Conservation (phyloP, 768 basidiomycete genomes). For the Astraeus odoratus region DNA sequence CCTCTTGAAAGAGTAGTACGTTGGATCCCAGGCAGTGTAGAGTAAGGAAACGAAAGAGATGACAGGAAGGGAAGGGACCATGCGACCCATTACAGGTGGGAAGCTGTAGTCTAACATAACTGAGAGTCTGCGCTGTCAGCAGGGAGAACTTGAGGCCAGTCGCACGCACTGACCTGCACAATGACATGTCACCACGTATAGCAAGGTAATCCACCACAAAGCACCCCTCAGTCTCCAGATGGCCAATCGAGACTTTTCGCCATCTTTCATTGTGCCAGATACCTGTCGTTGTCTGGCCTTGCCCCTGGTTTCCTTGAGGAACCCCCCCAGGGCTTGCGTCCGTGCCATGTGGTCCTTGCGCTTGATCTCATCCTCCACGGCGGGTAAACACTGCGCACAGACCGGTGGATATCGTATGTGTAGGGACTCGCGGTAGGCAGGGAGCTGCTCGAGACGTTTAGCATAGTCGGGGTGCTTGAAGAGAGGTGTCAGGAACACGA, state of each 20-base stretch:
- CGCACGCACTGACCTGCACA: conserved; percentile 35
- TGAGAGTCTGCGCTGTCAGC: conserved; percentile 8
- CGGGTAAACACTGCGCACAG: conserved; percentile 66
- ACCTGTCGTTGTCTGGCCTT: conserved; percentile 49
- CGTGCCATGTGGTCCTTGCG: conserved; percentile 79
- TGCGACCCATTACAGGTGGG: conserved; percentile 11
- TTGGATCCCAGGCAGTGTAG: conserved; percentile 87
- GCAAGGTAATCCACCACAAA: conserved; percentile 52
- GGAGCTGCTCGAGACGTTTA: conserved; percentile 53
- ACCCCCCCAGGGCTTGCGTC: conserved; percentile 65
- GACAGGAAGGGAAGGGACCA: conserved; percentile 40
- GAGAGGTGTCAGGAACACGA: conserved; percentile 1
- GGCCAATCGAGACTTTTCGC: conserved; percentile 44
- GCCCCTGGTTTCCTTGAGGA: conserved; percentile 60
- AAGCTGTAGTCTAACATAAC: conserved; percentile 17
- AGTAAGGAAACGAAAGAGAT: conserved; percentile 53
- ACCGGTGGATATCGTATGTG: conserved; percentile 84
- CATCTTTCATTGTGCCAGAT: conserved; percentile 33
- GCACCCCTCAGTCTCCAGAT: conserved; percentile 66
- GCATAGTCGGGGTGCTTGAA: conserved; percentile 69
- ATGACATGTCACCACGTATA: conserved; percentile 36
- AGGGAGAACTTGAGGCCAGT: neutral
- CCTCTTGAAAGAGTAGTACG: conserved; percentile 53
- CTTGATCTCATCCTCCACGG: conserved; percentile 75
- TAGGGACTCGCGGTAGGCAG: conserved; percentile 68